A percentile compares a stretch with the other conserved stretches of the same genome.
These are phyloP conservation scores for Trichoderma gracile DNA, from an alignment of 2,329 filamentous ascomycete species.

Conservation along the genomic window DNA sequence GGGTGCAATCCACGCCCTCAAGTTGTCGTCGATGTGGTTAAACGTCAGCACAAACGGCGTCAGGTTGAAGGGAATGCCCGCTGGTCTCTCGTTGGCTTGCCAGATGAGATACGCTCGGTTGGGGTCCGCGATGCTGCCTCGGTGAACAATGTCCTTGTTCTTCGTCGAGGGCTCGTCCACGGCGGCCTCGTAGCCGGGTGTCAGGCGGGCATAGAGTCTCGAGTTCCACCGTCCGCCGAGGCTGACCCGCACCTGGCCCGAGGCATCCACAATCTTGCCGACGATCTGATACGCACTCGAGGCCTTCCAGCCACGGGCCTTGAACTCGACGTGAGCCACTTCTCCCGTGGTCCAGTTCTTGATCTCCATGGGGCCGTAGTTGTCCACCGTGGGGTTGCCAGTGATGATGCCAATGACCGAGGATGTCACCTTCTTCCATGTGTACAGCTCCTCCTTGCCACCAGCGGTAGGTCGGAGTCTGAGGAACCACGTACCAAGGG, in stretches of 20 bases:
- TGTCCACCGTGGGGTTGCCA: conserved; percentile 93
- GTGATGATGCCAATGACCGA: conserved; percentile 99
- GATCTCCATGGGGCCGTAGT: conserved; percentile 95
- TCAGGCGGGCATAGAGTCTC: conserved; percentile 90
- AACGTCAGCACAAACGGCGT: conserved; percentile 95
- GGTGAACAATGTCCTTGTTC: conserved; percentile 42
- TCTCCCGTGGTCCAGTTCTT: conserved; percentile 97
- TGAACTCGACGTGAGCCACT: conserved; percentile 87
- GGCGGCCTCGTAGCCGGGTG: conserved; percentile 81
- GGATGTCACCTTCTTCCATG: conserved; percentile 98
- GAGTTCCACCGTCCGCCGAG: conserved; percentile 97
- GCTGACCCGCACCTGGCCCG: conserved; percentile 81
- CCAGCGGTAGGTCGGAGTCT: conserved; percentile 74
- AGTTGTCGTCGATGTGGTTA: conserved; percentile 85
- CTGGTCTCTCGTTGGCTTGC: conserved; percentile 80
- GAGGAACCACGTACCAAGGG: conserved; percentile 95
- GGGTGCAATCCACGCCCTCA: conserved; percentile 76
- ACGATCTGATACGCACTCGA: conserved; percentile 85
- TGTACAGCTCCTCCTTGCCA: conserved; percentile 83
- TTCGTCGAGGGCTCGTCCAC: conserved; percentile 56
- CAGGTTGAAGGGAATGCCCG: conserved; percentile 91
- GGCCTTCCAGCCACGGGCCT: conserved; percentile 92
- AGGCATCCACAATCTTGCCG: conserved; percentile 78
- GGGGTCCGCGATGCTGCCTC: conserved; percentile 61
- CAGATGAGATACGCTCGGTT: conserved; percentile 86